A percentile compares a stretch with the other conserved stretches of the same genome.
phyloP scores from a whole-genome alignment of 306 rosid genomes.

The Leucaena leucocephala region DNA sequence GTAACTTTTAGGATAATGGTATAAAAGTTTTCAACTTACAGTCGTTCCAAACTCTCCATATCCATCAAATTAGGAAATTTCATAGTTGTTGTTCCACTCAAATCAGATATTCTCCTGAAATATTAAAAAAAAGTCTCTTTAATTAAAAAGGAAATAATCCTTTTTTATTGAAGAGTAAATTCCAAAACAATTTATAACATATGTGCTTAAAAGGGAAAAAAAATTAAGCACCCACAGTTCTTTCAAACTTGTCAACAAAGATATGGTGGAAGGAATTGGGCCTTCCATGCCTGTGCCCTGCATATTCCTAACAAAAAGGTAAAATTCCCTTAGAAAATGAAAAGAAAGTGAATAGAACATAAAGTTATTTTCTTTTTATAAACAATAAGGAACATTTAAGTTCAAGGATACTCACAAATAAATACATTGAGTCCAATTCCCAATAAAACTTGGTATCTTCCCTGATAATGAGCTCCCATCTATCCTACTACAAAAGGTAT shows the following conservation, averaged over 20 bases:
- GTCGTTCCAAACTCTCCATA: slow-evolving; percentile 33
- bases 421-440: slow-evolving; percentile 58
- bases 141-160: slow-evolving; percentile 22
- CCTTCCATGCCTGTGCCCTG: slow-evolving; percentile 82
- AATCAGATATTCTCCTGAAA: slow-evolving; percentile 78
- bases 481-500: slow-evolving; percentile 57
- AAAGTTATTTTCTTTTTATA: no score
- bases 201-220: neutral
- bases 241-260: slow-evolving; percentile 44
- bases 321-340: neutral
- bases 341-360: neutral
- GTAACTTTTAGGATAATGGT: neutral
- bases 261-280: slow-evolving; percentile 61
- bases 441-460: slow-evolving; percentile 63
- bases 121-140: slow-evolving; percentile 22
- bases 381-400: neutral
- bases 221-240: slow-evolving; percentile 49
- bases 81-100: slow-evolving; percentile 52
- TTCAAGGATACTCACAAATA: slow-evolving; percentile 57
- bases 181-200: slow-evolving; percentile 7
- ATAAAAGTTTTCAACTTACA: slow-evolving; percentile 54
- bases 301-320: slow-evolving; percentile 49
- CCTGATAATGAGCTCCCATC: slow-evolving; percentile 72
- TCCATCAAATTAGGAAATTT: slow-evolving; percentile 59
- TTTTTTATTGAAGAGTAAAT: neutral